A percentile compares a stretch with the other conserved stretches of the same genome.
These are phyloP conservation scores for Arthrocladium fulminans DNA, from an alignment of 2,329 filamentous ascomycete genomes.

Conservation along the genomic window DNA sequence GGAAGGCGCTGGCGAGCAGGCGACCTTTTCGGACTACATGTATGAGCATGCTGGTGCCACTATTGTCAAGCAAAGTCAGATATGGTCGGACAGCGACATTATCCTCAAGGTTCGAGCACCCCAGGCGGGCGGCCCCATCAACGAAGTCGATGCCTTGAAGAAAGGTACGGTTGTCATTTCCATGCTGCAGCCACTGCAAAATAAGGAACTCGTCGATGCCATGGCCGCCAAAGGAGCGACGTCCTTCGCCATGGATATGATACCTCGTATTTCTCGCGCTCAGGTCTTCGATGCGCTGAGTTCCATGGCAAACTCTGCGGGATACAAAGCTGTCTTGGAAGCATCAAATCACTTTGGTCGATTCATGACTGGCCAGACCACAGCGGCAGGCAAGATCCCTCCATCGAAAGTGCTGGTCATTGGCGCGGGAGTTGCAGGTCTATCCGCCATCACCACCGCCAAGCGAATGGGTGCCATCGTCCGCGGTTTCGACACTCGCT, in stretches of 20 bases:
- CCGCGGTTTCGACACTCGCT: conserved; percentile 79
- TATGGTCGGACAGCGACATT: conserved; percentile 70
- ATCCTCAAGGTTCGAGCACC: conserved; percentile 77
- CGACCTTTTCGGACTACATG: conserved; percentile 67
- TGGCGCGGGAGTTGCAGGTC: conserved; percentile 77
- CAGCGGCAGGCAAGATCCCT: conserved; percentile 81
- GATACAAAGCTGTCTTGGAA: conserved; percentile 84
- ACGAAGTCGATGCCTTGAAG: conserved; percentile 60
- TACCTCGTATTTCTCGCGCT: conserved; percentile 79
- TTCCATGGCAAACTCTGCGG: conserved; percentile 90
- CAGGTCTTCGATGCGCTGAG: conserved; percentile 80
- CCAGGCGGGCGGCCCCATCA: conserved; percentile 46
- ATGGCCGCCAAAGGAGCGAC: conserved; percentile 64
- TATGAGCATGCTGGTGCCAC: conserved; percentile 72
- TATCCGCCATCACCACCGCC: conserved; percentile 81
- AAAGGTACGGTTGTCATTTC: conserved; percentile 68
- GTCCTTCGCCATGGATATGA: conserved; percentile 84
- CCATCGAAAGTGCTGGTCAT: conserved; percentile 86
- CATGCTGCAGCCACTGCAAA: conserved; percentile 74
- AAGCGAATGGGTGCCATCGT: conserved; percentile 81
- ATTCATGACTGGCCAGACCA: conserved; percentile 82
- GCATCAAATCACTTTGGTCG: conserved; percentile 83
- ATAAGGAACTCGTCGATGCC: conserved; percentile 63
- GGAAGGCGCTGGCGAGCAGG: conserved; percentile 65
- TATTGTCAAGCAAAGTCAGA: conserved; percentile 57